Base-by-base conservation (phyloP, 305 asterid species). In the Ilex paraguariensis region DNA sequence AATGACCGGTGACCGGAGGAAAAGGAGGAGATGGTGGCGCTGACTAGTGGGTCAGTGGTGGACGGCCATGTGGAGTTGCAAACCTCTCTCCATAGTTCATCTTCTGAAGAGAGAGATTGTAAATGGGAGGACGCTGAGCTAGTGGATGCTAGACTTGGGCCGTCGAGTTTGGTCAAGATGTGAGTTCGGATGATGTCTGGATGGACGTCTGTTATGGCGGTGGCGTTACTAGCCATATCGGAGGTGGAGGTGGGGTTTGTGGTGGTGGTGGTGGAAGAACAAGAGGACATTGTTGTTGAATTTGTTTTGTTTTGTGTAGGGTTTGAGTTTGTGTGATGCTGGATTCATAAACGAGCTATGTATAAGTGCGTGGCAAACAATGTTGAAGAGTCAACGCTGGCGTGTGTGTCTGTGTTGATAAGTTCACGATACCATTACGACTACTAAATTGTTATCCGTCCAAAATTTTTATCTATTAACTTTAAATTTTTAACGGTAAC, bases 31-130 rank as follows among this genome's bases (percentile, higher is more conserved):
- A 91, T 62, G 58, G 75, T 68, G 57, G 42, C 16, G 13, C 54
- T 70, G 60, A 83, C 65, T 15, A 63, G 61, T 4, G 66, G 72
- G 56, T 87, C 72, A 58, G 70, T 40, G 57, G 94, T 84, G 63
- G 98, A 88, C 4, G 96, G 96, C 95, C 95, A 91, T 46, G 68
- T 75, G 59, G 84, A 55, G 71, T 75, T 66, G 77, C 94, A 86
- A 36, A 88, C 68, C 3, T 62, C 45, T 64, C 63, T 70, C 96
- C 98, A 91, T 10, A 91, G 80, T 6, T 28, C 50, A 28, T 91
- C 84, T 33, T 77, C 81, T 10, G 62, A 54, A 63, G 93, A 86
- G 4, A 88, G 64, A 33, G 68, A 68, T 57, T 68, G 73, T 16
- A 88, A 58, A 8, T 77, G 67, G 0, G 79, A 50, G 52, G 91